Base-by-base conservation (phyloP, 2,329 filamentous ascomycete genomes). In the Plectosphaerella cucumerina region DNA sequence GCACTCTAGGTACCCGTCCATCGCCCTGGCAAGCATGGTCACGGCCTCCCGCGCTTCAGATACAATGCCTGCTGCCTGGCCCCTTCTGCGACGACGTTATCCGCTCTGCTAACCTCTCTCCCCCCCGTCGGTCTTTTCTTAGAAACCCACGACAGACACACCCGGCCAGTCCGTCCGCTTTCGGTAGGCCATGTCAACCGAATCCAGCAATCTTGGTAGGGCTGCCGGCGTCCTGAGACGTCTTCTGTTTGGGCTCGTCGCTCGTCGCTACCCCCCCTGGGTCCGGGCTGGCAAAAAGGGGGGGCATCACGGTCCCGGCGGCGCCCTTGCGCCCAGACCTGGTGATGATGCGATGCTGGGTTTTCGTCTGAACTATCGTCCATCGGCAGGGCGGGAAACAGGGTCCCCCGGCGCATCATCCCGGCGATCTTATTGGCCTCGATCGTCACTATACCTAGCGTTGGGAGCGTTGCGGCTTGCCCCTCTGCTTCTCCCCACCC, bases 201-300 rank as follows among this genome's bases (percentile, higher is more conserved):
- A 37, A n/a, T 15, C 26, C 26, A 31, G 14, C 35, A n/a, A 37
- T 37, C 14, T 12, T 37, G 23, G 44, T 47, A 39, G 20, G 45
- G 45, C 45, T 47, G 18, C 37, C n/a, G 14, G 12, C 17, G 33
- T 47, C 21, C 33, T 47, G 45, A 47, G 45, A 47, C 45, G 34
- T 23, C 23, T 39, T 22, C 31, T 34, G 45, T 47, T 23, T 39
- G 45, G 33, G 14, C 21, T 22, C 20, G 45, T 20, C 45, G 45
- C 33, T 23, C 45, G n/a, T n/a, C n/a, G 37, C 37, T n/a, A 17
- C 14, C n/a, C 39, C 35, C 15, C 14, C 35, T 37, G 17, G 35
- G 35, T 14, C 35, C 10, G 35, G 10, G 9, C 4, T 37, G 9
- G 14, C 35, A n/a, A n/a, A 31, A 31, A 31, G 26, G 26, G 26